These are phyloP conservation scores for Hymenotorrendiella dingleyae DNA, from an alignment of 2,329 filamentous ascomycete genomes.

Conservation along the genomic window DNA sequence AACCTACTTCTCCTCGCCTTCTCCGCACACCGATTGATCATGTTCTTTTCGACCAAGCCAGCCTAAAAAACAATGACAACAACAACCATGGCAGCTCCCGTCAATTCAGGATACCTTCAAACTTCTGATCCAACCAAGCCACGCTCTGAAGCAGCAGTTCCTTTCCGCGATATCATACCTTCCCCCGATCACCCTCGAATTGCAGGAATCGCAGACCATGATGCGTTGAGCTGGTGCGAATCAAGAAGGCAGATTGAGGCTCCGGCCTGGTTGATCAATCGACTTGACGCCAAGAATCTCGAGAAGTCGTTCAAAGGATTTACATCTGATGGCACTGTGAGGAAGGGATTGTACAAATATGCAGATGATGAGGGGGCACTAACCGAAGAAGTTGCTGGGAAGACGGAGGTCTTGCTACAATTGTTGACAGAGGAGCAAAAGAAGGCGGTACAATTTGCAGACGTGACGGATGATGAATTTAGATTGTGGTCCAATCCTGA, in stretches of 20 bases:
- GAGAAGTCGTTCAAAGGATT: constrained; percentile 28
- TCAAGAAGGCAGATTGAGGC: constrained; percentile 27
- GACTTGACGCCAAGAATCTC: constrained; percentile 27
- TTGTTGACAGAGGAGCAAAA: constrained; percentile 20
- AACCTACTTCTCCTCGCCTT: neutral
- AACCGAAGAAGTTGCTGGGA: constrained; percentile 20
- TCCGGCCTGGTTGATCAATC: constrained; percentile 28
- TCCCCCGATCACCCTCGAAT: constrained; percentile 22
- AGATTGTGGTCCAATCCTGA: constrained; percentile 29
- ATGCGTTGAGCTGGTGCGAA: constrained; percentile 26
- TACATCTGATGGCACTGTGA: constrained; percentile 26
- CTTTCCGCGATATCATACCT: constrained; percentile 25
- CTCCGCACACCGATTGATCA: too few relatives aligned
- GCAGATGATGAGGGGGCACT: constrained; percentile 27
- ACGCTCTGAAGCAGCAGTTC: constrained; percentile 25
- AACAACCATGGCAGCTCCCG: constrained; percentile 21
- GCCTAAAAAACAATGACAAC: neutral
- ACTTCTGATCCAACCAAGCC: constrained; percentile 23
- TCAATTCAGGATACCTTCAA: constrained; percentile 24
- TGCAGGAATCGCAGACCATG: constrained; percentile 24
- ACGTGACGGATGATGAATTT: constrained; percentile 26
- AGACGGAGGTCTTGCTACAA: constrained; percentile 14
- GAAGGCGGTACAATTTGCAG: constrained; percentile 19
- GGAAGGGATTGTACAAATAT: constrained; percentile 22
- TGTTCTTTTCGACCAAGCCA: too few relatives aligned